Evolutionary conservation across 805 yeast species (phyloP).

Genomic region (Pichia ethanolica): DNA sequence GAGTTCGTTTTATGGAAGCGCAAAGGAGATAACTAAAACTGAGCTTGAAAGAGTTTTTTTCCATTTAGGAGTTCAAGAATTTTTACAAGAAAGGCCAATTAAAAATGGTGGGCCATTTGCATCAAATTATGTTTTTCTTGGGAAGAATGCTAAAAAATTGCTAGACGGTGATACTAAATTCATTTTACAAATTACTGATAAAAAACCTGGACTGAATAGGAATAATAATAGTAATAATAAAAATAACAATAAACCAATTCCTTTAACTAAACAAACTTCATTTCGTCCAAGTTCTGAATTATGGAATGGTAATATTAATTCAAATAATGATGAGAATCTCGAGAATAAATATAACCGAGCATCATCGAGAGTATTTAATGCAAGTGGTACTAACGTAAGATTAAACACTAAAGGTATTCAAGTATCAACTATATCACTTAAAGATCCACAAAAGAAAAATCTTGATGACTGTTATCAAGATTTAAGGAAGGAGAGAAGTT

Average conservation of each 20-base stretch:
- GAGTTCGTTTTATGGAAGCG: conserved; percentile 61
- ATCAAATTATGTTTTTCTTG: conserved; percentile 61
- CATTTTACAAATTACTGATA: conserved; percentile 38
- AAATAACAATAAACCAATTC: background rate
- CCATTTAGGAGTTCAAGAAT: conserved; percentile 58
- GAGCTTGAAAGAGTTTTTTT: conserved; percentile 80
- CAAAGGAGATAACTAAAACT: conserved; percentile 53
- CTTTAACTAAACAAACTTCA: conserved; percentile 3
- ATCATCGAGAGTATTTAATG: conserved; percentile 6
- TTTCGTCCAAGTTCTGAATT: conserved; percentile 11
- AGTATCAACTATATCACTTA: conserved; percentile 8
- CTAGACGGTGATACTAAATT: conserved; percentile 34
- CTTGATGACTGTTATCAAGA: conserved; percentile 24
- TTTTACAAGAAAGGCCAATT: conserved; percentile 65
- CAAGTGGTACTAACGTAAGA: background rate
- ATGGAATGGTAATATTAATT: conserved; percentile 1
- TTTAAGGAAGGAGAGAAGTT: conserved; percentile 36
- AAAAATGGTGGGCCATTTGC: conserved; percentile 70
- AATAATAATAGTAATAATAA: background rate
- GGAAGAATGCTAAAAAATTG: conserved; percentile 46
- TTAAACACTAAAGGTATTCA: conserved; percentile 12
- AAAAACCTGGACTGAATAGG: background rate
- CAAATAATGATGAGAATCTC: too few relatives aligned
- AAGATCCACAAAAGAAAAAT: conserved; percentile 21
- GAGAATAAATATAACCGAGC: background rate